Base-by-base conservation (phyloP, 1,139 yeast species). In the Candida sojae region DNA sequence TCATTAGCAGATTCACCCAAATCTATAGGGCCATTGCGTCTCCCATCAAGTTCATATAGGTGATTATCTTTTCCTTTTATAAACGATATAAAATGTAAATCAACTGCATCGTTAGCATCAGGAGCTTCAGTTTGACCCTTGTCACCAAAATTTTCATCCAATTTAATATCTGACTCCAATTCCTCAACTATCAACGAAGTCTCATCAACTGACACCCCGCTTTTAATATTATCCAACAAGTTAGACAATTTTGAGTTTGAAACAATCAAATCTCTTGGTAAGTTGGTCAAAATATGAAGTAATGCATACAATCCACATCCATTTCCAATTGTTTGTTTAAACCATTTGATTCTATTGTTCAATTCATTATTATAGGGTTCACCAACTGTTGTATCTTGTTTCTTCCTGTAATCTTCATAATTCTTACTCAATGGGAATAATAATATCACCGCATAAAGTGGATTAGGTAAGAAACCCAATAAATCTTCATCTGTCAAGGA, bases 271-370 rank as follows among this genome's bases (percentile, higher is more conserved):
- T 77, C 82, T 2, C 60, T 55, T 1, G 83, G 80, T 46, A 87
- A 70, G 62, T 93, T 93, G 29, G 84, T 68, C 36, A 90, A 67
- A 0, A 88, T 75, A 60, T 93, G 98, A 30, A 93, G 68, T 43
- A 93, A 68, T 0, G 96, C 99, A 67, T 88, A 90, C 42, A 95
- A 79, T 5, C 99, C 99, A 69, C 99, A 93, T 0, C 96, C 96
- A 64, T 93, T 93, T 52, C 83, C 82, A 35, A 93, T 83, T 1
- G 93, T 84, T 60, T 93, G 99, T 53, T 82, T 83, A 59, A 83
- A 84, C 97, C 97, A 92, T 28, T 72, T 59, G 9, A 80, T 69
- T 4, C 61, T 42, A 31, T 39, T 42, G 9, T 52, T 43, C 29
- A 48, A 46, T 34, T 61, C 64, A 46, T 62, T 57, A 59, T 54